Conservation (phyloP, 305 asterid genomes). For the Solanum hybrid region DNA sequence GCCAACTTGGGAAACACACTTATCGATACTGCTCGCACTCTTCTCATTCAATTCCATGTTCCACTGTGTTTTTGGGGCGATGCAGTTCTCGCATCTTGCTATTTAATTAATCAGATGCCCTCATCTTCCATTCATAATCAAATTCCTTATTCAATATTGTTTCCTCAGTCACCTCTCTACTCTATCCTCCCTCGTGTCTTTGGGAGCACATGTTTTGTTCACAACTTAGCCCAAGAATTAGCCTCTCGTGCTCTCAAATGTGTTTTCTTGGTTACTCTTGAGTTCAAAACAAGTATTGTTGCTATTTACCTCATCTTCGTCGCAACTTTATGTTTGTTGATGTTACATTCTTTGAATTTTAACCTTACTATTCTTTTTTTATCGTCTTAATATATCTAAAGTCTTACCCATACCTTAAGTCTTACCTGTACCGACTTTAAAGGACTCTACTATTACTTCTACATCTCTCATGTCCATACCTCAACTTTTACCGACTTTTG, state of each 20-base stretch:
- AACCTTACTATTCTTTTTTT: background rate
- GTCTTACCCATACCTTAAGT: background rate
- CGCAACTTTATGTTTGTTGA: background rate
- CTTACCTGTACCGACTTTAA: background rate
- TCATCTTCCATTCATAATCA: background rate
- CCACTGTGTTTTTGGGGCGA: background rate
- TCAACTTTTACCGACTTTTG: background rate
- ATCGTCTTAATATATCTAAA: background rate
- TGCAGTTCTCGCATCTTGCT: background rate
- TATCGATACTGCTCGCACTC: background rate
- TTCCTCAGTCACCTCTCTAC: background rate
- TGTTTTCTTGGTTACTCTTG: background rate
- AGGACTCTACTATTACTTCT: background rate
- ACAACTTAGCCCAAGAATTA: background rate
- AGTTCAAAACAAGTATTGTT: background rate
- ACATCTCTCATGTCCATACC: background rate
- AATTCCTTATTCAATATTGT: background rate
- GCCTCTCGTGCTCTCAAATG: background rate
- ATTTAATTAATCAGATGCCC: background rate
- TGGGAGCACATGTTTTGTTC: background rate
- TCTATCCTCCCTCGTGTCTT: background rate
- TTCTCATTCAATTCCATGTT: background rate
- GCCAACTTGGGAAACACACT: background rate
- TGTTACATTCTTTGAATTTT: background rate
- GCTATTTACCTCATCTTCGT: background rate